Base-by-base conservation (phyloP, 2,329 filamentous ascomycete species). In the Bisporella sp. region DNA sequence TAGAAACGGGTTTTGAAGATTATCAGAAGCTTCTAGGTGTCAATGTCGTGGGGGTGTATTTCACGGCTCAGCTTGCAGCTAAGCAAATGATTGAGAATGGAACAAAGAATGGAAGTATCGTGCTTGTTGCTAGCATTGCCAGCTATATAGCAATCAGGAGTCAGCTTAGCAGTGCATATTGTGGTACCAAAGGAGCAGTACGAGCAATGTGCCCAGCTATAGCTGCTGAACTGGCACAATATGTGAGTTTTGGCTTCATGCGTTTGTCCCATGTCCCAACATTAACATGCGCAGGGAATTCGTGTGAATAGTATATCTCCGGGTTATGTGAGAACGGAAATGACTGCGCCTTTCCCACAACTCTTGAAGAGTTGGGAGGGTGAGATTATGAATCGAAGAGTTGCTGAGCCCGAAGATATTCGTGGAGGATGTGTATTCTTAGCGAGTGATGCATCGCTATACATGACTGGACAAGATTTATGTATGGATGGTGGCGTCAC, bases 371-470 rank as follows among this genome's bases (percentile, higher is more conserved):
- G 70, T 32, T 68, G 71, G 63, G 64, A 62, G n/a, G 64, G 61
- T 31, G 68, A 68, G 39, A 59, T 59, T 21, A 69, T 69, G 4
- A 71, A 69, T 49, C 49, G 54, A 11, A 54, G 55, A 50, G 53
- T 59, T 29, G 57, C 56, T 32, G 48, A 46, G 42, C 57, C 57
- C 6, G 57, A 65, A 7, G 71, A 72, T 54, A 59, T 72, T 7
- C 69, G 69, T 50, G 66, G 64, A 5, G 66, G 68, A 0, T 67
- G 68, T 44, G 68, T 73, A 5, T 84, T 84, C 60, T 66, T 84
- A 57, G 79, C 79, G 3, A 78, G 73, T 61, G 78, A 79, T 2
- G 82, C 83, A 61, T 79, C 75, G 51, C 77, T 73, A 43, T 83
- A 83, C 62, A 72, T 84, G 48, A 82, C 77, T 1, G 80, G 80